Conservation (phyloP, 2,329 filamentous ascomycete genomes). For the Microcyclosporella mali region DNA sequence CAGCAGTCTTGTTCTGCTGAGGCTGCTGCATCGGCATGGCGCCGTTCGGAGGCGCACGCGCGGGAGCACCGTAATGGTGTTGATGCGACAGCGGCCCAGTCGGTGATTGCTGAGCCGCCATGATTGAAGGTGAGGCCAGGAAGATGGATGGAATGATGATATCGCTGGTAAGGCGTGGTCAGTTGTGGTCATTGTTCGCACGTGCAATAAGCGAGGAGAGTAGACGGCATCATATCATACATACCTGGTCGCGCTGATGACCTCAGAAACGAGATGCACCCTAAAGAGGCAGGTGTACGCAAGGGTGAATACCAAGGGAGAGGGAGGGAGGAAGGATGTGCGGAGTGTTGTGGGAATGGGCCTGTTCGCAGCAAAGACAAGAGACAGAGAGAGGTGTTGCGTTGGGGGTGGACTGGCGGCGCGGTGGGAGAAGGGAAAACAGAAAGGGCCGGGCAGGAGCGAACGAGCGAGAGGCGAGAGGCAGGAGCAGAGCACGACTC, state of each 20-base stretch:
- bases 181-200: not conserved
- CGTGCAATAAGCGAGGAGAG: not conserved
- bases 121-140: constrained; percentile 9
- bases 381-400: not conserved
- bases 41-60: constrained; percentile 57
- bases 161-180: not conserved
- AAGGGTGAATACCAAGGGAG: not conserved
- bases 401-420: not conserved
- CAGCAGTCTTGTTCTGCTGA: constrained; percentile 56
- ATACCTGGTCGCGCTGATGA: not conserved
- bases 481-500: constrained; percentile 1
- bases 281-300: not conserved
- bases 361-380: too few species aligned
- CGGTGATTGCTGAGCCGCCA: constrained; percentile 61
- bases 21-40: constrained; percentile 39
- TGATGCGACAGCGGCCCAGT: constrained; percentile 63
- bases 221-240: not conserved
- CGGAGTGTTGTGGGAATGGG: not conserved
- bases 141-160: not conserved
- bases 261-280: not conserved
- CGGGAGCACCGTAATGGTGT: constrained; percentile 58
- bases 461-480: not conserved
- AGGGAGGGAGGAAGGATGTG: not conserved
- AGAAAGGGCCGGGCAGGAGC: not conserved
- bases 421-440: not conserved